Conservation (phyloP, 345 rosid genomes). For the Lepidium didymum region DNA sequence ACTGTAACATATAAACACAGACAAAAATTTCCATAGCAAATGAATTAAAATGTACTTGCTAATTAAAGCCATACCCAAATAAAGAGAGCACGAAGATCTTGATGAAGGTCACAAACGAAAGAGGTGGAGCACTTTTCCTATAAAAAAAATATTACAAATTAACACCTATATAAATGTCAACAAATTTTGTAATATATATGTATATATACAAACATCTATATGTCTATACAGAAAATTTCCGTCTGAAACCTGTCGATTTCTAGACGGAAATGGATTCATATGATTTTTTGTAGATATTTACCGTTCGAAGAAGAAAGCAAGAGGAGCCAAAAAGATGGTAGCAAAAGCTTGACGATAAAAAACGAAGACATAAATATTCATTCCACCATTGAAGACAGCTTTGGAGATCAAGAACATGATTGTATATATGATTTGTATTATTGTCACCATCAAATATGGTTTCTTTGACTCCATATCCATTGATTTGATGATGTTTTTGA, state of each 20-base stretch:
- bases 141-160: not conserved
- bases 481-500: not conserved
- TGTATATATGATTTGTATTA: slow-evolving; percentile 67
- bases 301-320: slow-evolving; percentile 69
- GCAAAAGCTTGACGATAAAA: slow-evolving; percentile 85
- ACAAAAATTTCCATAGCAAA: not conserved
- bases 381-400: slow-evolving; percentile 75
- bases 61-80: slow-evolving; percentile 47
- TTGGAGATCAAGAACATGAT: slow-evolving; percentile 92
- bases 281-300: too few relatives aligned
- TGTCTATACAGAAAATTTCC: not conserved
- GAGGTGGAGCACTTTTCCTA: slow-evolving; percentile 71
- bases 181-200: not conserved
- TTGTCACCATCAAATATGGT: slow-evolving; percentile 44
- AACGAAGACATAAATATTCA: slow-evolving; percentile 79
- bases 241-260: too few relatives aligned
- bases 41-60: not conserved
- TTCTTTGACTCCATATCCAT: slow-evolving; percentile 44
- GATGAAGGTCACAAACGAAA: slow-evolving; percentile 57
- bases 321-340: slow-evolving; percentile 61
- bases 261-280: too few relatives aligned
- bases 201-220: too few relatives aligned
- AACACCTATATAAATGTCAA: not conserved
- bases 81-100: slow-evolving; percentile 73
- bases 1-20: not conserved